Evolutionary conservation across 345 rosid species (phyloP), one percentile per base, ranked within the genome.

Genomic region (Anacardium occidentale): DNA sequence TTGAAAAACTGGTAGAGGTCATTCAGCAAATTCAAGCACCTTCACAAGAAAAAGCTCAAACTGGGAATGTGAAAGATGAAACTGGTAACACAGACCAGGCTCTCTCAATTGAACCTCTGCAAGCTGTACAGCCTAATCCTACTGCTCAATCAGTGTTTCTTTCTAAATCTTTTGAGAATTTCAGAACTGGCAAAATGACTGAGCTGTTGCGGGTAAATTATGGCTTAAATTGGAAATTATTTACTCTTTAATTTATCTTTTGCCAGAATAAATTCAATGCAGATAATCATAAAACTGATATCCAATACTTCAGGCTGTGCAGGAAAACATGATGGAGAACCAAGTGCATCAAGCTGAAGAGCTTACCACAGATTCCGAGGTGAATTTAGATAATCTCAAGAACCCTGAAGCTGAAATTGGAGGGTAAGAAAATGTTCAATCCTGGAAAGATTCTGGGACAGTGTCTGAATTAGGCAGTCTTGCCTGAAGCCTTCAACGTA

Each of bases 191-290:
- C 45, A 91, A 86, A 76, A 88, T 92, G 97, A 91, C 96, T 8
- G 89, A 92, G 77, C 90, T 92, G 32, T 81, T 95, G 80, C 93
- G 89, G 98, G 99, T 95, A 82, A 54, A 29, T 64, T 37, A 50
- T 64, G 52, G 15, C 67, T 65, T 47, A 13, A 70, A 50, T 65
- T 37, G 4, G 22, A 65, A 62, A 55, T 32, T 48, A 14, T 18
- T 18, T 57, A 2, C 8, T 20, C 26, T 29, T 42, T 50, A 8
- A 14, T 21, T 42, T 42, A 47, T 24, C 26, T 55, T 12, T 58
- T 68, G 21, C 65, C 61, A 50, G 8, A 22, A 8, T 37, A 57
- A 21, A 51, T 32, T 54, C 48, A 40, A 71, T 51, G 57, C 42
- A 5, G 59, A 37, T 37, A 37, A 37, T 37, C 18, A 29, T 14